These are phyloP conservation scores for Cicer arietinum DNA, from an alignment of 306 rosid species.

Conservation along the genomic window DNA sequence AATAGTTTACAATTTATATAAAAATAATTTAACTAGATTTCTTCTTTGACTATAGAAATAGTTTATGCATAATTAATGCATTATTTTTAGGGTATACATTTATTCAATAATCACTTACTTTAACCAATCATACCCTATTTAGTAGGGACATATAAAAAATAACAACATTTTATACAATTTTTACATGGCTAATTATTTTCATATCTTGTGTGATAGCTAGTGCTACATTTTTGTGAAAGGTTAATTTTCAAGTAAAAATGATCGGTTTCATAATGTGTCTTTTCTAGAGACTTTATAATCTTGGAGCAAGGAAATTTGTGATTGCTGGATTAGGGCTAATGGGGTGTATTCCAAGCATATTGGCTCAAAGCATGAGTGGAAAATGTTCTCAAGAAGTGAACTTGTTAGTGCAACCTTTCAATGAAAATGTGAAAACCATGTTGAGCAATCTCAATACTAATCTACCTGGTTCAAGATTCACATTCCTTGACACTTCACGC, in stretches of 20 bases:
- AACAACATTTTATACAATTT: too few species aligned
- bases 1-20: too few species aligned
- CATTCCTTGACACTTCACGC: constrained; percentile 54
- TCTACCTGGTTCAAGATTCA: constrained; percentile 74
- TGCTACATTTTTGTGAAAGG: neutral
- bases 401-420: constrained; percentile 72
- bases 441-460: constrained; percentile 60
- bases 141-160: too few species aligned
- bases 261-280: neutral
- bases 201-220: neutral
- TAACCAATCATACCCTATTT: too few species aligned
- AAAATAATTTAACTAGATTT: too few species aligned
- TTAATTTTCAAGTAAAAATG: neutral
- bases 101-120: too few species aligned
- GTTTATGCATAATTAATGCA: too few species aligned
- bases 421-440: constrained; percentile 75
- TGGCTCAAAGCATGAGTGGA: constrained; percentile 74
- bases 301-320: constrained; percentile 86
- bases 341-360: constrained; percentile 94
- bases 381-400: constrained; percentile 78
- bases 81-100: too few species aligned
- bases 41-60: too few species aligned
- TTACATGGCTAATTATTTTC: too few species aligned
- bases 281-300: constrained; percentile 75
- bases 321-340: constrained; percentile 70